Conservation (phyloP, 768 basidiomycete species). For the Lanmaoa pseudosensibilis region DNA sequence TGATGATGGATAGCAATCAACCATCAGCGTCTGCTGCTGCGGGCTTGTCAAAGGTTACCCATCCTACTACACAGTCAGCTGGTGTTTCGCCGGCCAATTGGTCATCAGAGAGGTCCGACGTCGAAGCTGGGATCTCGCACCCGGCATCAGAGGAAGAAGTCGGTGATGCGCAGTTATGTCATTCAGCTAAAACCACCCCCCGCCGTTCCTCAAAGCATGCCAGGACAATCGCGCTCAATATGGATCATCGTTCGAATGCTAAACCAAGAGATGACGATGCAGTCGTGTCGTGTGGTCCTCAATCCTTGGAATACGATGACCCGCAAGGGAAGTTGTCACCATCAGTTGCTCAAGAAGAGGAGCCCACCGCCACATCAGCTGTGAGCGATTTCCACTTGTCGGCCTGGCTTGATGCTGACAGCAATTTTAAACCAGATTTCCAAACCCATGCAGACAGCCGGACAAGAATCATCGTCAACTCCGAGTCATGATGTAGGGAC, state of each 20-base stretch:
- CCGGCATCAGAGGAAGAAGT: background rate
- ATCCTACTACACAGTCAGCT: background rate
- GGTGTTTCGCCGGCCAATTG: no score
- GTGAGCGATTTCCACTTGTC: slow-evolving; percentile 3
- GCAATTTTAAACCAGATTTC: background rate
- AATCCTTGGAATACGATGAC: background rate
- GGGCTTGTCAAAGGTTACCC: background rate
- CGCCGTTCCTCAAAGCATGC: slow-evolving; percentile 6
- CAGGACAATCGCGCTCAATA: background rate
- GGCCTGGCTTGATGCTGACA: background rate
- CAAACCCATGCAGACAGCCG: background rate
- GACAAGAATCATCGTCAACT: background rate
- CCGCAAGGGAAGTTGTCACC: background rate
- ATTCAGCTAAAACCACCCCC: background rate
- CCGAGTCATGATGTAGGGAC: background rate
- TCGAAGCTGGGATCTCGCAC: background rate
- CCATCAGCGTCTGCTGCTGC: background rate
- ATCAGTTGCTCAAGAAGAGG: background rate
- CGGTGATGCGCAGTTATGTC: background rate
- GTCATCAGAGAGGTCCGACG: background rate
- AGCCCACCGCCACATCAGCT: background rate
- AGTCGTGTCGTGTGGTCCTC: background rate
- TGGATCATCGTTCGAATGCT: background rate
- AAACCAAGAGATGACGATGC: background rate
- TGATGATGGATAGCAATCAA: background rate